Evolutionary conservation across 228 moss, liverwort and hornwort genomes (phyloP).

Genomic region (Sphagnum magellanicum): DNA sequence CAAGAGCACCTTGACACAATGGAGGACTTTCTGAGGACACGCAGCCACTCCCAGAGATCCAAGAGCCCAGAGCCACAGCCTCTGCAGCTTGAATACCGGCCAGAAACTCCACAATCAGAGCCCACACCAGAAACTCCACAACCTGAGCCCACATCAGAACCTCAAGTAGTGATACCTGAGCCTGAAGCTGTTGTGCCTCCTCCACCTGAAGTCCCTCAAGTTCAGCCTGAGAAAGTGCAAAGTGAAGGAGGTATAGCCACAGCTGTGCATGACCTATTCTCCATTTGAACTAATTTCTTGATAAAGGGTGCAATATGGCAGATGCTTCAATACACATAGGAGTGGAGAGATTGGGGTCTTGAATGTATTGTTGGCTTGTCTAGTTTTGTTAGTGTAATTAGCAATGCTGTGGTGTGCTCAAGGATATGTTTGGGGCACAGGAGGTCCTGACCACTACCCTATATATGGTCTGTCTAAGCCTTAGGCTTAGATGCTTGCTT

Average conservation of each 20-base stretch:
- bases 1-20: constrained; percentile 44
- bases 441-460: neutral
- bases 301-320: no score
- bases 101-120: neutral
- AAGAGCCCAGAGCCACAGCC: constrained; percentile 37
- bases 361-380: neutral
- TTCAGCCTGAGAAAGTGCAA: neutral
- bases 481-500: no score
- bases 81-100: constrained; percentile 39
- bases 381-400: neutral
- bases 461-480: no score
- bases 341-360: no score
- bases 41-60: constrained; percentile 4
- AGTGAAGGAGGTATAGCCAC: neutral
- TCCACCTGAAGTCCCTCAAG: neutral
- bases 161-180: neutral
- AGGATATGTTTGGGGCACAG: neutral
- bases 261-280: neutral
- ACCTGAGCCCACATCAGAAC: constrained; percentile 5
- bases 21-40: constrained; percentile 26
- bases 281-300: neutral
- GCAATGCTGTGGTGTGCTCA: neutral
- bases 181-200: constrained; percentile 8
- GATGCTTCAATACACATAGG: no score
- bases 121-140: constrained; percentile 25